These are phyloP conservation scores for Fraxinus xanthoxyloides DNA, from an alignment of 305 asterid species.

Conservation along the genomic window DNA sequence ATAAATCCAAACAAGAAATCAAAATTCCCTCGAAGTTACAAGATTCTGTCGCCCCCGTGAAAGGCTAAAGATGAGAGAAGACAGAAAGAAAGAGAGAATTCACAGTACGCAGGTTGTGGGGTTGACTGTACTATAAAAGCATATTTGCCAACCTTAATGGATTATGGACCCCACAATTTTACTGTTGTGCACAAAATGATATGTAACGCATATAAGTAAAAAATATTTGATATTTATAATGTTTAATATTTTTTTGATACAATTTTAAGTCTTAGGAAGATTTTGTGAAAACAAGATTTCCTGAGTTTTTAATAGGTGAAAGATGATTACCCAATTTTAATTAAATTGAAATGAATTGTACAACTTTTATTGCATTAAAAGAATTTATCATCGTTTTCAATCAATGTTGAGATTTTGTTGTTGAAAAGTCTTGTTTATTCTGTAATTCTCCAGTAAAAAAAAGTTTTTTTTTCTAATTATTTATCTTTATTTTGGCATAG, in stretches of 20 bases:
- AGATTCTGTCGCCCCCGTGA: slow-evolving; percentile 29
- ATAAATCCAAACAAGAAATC: not conserved
- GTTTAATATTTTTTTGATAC: not conserved
- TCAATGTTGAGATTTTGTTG: not conserved
- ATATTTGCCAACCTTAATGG: slow-evolving; percentile 2
- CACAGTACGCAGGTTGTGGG: slow-evolving; percentile 20
- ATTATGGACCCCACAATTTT: not conserved
- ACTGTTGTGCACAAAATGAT: not conserved
- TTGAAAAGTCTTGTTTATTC: not conserved
- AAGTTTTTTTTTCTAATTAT: not conserved
- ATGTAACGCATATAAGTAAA: not conserved
- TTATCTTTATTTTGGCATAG: not conserved
- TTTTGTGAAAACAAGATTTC: not conserved
- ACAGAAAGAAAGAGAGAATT: slow-evolving; percentile 6
- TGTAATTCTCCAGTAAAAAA: not conserved
- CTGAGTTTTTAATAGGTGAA: not conserved
- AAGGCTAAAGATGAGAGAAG: slow-evolving; percentile 1
- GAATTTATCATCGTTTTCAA: not conserved
- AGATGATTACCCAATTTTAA: not conserved
- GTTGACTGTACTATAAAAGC: slow-evolving; percentile 6
- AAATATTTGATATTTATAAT: not conserved
- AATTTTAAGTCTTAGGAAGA: not conserved
- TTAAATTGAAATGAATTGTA: not conserved
- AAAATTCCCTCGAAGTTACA: slow-evolving; percentile 23
- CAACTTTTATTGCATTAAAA: not conserved